These are phyloP conservation scores for Cenococcum geophilum DNA, from an alignment of 495 filamentous ascomycete genomes.

Conservation along the genomic window DNA sequence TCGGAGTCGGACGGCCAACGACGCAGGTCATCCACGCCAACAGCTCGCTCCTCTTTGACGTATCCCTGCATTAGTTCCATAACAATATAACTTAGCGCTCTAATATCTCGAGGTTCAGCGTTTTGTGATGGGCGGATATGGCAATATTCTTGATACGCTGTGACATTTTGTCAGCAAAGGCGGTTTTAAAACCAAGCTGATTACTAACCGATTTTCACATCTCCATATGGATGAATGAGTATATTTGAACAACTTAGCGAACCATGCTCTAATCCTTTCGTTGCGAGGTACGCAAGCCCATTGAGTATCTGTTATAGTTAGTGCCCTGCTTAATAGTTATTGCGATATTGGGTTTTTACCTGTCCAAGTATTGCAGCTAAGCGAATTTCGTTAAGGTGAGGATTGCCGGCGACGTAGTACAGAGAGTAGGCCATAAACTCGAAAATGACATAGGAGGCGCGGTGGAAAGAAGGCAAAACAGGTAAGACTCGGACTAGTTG, in stretches of 20 bases:
- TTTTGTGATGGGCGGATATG: neutral
- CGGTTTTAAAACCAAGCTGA: neutral
- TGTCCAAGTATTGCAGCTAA: slow-evolving; percentile 4
- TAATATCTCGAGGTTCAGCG: neutral
- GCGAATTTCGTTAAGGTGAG: too few species aligned
- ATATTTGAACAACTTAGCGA: neutral
- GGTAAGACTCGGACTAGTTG: too few species aligned
- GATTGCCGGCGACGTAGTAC: too few species aligned
- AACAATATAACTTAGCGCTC: neutral
- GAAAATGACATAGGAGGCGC: too few species aligned
- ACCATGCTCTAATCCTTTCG: neutral
- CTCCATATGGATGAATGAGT: neutral
- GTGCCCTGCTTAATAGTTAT: neutral
- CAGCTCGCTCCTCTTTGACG: neutral
- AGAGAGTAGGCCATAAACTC: too few species aligned
- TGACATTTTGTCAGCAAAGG: neutral
- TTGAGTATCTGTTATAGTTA: neutral
- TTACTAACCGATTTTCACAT: neutral
- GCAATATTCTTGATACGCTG: neutral
- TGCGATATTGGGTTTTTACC: neutral
- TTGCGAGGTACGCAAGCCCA: neutral
- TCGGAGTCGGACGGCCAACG: neutral
- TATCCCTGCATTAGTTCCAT: slow-evolving; percentile 5
- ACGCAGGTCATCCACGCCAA: slow-evolving; percentile 2
- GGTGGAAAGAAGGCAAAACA: too few species aligned